Percentiles rank a stretch among this genome's conserved stretches.
phyloP scores from a whole-genome alignment of 371 early-diverging fungal genomes.

The Mortierella polycephala region DNA sequence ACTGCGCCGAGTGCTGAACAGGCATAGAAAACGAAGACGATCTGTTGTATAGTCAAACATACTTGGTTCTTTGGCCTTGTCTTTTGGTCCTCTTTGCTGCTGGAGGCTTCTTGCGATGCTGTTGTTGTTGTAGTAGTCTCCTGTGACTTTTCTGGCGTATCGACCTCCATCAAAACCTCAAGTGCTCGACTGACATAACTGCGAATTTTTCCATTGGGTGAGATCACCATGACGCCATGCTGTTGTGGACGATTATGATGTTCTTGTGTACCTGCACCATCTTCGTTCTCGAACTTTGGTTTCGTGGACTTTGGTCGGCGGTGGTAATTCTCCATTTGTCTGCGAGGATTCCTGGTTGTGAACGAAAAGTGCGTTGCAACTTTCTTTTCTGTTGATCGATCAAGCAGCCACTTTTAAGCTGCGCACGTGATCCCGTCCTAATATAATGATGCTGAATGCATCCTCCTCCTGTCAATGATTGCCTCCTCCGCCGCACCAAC shows the following conservation, averaged over 20 bases:
- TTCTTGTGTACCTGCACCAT: conserved; percentile 8
- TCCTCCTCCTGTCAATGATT: neutral
- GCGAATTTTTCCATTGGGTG: conserved; percentile 47
- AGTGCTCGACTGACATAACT: conserved; percentile 47
- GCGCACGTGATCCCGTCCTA: no score
- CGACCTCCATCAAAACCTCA: conserved; percentile 32
- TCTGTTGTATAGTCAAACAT: neutral
- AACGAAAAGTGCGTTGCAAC: neutral
- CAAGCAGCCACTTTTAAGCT: conserved; percentile 50
- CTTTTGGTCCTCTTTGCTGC: neutral
- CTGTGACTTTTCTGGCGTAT: neutral
- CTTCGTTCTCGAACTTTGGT: conserved; percentile 36
- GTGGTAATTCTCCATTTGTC: conserved; percentile 49
- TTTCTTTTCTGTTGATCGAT: conserved; percentile 5
- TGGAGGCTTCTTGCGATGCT: no score
- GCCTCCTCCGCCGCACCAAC: neutral
- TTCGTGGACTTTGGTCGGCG: conserved; percentile 28
- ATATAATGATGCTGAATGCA: neutral
- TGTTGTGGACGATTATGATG: conserved; percentile 33
- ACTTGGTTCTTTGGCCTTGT: neutral
- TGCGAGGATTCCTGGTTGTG: neutral
- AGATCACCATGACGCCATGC: conserved; percentile 50
- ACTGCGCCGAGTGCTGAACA: no score
- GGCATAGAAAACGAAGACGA: neutral
- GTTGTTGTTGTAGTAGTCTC: neutral